Percentiles rank a stretch among this genome's conserved stretches.
Evolutionary conservation across 202 grass and related monocot species (phyloP).

Genomic region (Hordeum pubiflorum): DNA sequence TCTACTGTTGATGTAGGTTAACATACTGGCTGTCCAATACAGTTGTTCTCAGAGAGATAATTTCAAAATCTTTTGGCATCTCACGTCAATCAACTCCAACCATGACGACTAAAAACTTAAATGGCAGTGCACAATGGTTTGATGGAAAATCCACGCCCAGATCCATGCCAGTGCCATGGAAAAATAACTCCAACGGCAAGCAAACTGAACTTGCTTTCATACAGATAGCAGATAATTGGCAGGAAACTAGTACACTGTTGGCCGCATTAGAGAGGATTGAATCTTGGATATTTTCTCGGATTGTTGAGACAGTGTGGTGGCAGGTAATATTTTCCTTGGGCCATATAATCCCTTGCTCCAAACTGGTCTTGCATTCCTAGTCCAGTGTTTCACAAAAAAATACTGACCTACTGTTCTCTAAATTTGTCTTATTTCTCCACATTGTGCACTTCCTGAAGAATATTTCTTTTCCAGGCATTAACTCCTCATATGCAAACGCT

Average conservation of each 20-base stretch:
- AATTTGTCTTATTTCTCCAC: conserved; percentile 6
- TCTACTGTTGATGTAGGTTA: conserved; percentile 48
- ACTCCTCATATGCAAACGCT: conserved; percentile 84
- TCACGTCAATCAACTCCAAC: conserved; percentile 27
- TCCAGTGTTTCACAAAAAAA: conserved; percentile 18
- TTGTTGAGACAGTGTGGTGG: conserved; percentile 96
- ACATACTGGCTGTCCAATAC: conserved; percentile 96
- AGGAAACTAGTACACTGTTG: conserved; percentile 61
- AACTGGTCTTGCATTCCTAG: background rate
- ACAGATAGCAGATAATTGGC: conserved; percentile 50
- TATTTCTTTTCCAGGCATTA: conserved; percentile 59
- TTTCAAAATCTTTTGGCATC: conserved; percentile 56
- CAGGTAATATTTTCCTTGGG: conserved; percentile 54
- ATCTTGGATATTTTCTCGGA: conserved; percentile 94
- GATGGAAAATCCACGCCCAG: conserved; percentile 44
- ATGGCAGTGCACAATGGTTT: conserved; percentile 36
- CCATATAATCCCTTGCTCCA: conserved; percentile 17
- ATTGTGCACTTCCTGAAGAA: conserved; percentile 9
- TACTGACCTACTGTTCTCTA: background rate
- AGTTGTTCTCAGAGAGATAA: conserved; percentile 83
- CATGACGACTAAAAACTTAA: conserved; percentile 24
- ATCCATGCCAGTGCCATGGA: conserved; percentile 33
- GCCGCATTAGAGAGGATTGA: conserved; percentile 83
- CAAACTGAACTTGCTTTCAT: conserved; percentile 32
- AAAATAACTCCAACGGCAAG: conserved; percentile 39